Evolutionary conservation across 352 stramenopile species (phyloP).

Genomic region (Phytophthora fragariaefolia): DNA sequence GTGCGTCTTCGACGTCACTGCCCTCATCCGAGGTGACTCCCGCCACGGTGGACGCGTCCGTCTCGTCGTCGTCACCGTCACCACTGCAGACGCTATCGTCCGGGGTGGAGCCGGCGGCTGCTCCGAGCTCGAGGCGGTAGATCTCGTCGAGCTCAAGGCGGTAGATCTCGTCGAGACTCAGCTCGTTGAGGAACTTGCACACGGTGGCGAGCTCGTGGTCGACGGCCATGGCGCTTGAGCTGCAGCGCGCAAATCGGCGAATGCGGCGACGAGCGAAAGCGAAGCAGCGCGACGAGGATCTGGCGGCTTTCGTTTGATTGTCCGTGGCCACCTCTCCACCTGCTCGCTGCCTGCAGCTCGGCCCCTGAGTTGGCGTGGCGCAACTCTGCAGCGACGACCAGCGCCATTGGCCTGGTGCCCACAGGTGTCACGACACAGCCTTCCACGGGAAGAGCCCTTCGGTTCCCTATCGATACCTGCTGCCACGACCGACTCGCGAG

Average conservation of each 20-base stretch:
- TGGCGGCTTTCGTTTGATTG: constrained; percentile 12
- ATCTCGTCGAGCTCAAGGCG: constrained; percentile 16
- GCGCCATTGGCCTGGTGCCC: not conserved
- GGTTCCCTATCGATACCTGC: constrained; percentile 3
- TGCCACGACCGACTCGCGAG: not conserved
- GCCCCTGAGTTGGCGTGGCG: not conserved
- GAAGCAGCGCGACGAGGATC: constrained; percentile 4
- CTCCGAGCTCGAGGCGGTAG: constrained; percentile 14
- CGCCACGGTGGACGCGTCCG: constrained; percentile 6
- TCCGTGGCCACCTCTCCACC: not conserved
- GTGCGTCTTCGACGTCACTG: constrained; percentile 26
- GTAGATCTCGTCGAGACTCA: constrained; percentile 41
- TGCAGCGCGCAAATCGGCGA: constrained; percentile 17
- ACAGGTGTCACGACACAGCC: not conserved
- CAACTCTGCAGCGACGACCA: not conserved
- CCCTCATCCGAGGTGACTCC: constrained; percentile 27
- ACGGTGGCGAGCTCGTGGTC: constrained; percentile 28
- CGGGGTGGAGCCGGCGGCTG: not conserved
- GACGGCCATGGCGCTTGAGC: constrained; percentile 20
- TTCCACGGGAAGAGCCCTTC: not conserved
- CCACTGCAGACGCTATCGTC: constrained; percentile 15
- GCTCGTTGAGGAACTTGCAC: constrained; percentile 36
- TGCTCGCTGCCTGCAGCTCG: not conserved
- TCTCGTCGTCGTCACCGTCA: constrained; percentile 3
- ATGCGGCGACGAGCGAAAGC: constrained; percentile 5